Conservation (phyloP, 257 asterid genomes). For the Nyctanthes arbortristis region DNA sequence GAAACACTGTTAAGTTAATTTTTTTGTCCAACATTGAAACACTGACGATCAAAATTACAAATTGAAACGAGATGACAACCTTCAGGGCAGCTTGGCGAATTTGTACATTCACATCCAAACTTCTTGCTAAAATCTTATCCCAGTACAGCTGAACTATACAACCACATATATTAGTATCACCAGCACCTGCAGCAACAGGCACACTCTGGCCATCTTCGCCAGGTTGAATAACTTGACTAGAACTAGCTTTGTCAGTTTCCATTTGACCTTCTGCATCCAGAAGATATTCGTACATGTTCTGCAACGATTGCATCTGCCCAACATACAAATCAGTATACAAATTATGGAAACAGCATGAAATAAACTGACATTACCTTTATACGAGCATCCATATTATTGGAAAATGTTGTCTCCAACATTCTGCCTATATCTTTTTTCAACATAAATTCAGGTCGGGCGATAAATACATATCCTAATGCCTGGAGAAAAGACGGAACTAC, state of each 20-base stretch:
- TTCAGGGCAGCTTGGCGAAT: slow-evolving; percentile 89
- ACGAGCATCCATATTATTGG: slow-evolving; percentile 58
- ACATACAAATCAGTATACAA: slow-evolving; percentile 30
- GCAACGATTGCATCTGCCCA: slow-evolving; percentile 90
- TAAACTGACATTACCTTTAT: slow-evolving; percentile 66
- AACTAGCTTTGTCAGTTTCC: slow-evolving; percentile 64
- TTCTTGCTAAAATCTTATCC: slow-evolving; percentile 69
- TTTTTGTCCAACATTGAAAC: background rate
- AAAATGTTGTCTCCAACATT: slow-evolving; percentile 74
- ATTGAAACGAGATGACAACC: slow-evolving; percentile 42
- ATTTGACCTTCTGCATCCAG: slow-evolving; percentile 91
- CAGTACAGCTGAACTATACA: slow-evolving; percentile 93
- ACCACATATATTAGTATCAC: slow-evolving; percentile 97
- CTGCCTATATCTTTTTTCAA: slow-evolving; percentile 77
- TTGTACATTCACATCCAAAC: slow-evolving; percentile 79
- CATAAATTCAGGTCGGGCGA: slow-evolving; percentile 92
- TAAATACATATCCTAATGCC: slow-evolving; percentile 92
- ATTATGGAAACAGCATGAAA: slow-evolving; percentile 20
- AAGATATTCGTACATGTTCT: slow-evolving; percentile 92
- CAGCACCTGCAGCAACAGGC: slow-evolving; percentile 99
- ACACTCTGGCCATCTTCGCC: slow-evolving; percentile 61
- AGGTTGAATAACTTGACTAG: slow-evolving; percentile 41
- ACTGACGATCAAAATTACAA: slow-evolving; percentile 12
- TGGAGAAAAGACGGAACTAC: slow-evolving; percentile 39
- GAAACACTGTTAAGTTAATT: background rate